These are phyloP conservation scores for Pyrenula massariospora DNA, from an alignment of 495 filamentous ascomycete species.

Conservation along the genomic window DNA sequence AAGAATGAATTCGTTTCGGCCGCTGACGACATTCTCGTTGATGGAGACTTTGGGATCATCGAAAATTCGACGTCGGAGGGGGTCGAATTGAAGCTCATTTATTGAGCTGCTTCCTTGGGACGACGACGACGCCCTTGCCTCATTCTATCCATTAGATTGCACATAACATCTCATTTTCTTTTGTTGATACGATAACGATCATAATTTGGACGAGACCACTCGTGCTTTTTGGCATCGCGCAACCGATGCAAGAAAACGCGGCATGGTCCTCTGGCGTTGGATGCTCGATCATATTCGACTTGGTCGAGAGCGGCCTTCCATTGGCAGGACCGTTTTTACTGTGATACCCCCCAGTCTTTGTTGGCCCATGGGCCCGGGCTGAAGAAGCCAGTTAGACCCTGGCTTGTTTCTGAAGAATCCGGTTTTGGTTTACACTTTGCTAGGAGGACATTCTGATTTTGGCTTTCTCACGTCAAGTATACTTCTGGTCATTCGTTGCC, in stretches of 20 bases:
- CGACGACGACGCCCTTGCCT: background rate
- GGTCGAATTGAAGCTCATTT: background rate
- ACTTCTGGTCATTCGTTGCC: background rate
- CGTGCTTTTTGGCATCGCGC: background rate
- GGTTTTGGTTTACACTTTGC: background rate
- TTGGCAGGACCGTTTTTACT: background rate
- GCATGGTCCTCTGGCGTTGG: background rate
- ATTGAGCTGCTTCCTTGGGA: background rate
- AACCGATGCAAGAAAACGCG: background rate
- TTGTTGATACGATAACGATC: background rate
- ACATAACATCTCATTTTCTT: background rate
- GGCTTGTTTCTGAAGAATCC: background rate
- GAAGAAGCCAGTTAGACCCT: background rate
- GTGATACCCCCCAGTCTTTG: background rate
- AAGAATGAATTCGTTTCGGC: background rate
- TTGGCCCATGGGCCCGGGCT: background rate
- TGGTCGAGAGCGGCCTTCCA: too few species aligned
- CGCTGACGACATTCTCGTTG: background rate
- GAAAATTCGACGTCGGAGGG: background rate
- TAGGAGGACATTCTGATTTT: background rate
- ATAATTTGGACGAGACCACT: background rate
- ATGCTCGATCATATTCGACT: background rate
- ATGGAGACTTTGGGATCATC: background rate
- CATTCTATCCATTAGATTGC: background rate
- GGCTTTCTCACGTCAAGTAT: background rate